Percentiles rank a stretch among this genome's conserved stretches.
Conservation (phyloP, 495 filamentous ascomycete genomes). For the Penicillium flavigenum region DNA sequence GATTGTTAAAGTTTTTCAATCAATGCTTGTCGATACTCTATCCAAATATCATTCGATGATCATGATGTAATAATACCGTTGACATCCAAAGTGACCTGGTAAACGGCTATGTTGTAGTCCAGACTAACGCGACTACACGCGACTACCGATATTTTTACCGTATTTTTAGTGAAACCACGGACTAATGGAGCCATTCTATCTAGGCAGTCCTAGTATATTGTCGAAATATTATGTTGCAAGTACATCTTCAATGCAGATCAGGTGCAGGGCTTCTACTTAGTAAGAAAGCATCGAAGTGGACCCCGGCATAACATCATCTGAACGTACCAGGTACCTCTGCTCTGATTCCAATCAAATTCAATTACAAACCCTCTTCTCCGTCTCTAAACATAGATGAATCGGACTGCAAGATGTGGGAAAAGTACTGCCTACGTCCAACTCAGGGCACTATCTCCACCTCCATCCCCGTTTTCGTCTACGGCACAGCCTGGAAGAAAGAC, state of each 20-base stretch:
- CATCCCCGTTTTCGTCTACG: constrained; percentile 67
- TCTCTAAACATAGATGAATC: constrained; percentile 24
- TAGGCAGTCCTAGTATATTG: too few relatives aligned
- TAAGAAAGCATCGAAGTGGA: neutral
- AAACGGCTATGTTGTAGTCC: neutral
- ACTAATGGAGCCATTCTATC: neutral
- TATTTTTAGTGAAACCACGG: neutral
- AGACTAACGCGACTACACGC: neutral
- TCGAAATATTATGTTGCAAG: too few relatives aligned
- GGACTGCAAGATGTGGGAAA: constrained; percentile 36
- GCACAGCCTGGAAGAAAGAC: constrained; percentile 87
- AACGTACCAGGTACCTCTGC: neutral
- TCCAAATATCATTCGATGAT: neutral
- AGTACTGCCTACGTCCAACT: constrained; percentile 34
- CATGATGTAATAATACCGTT: neutral
- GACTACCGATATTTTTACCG: neutral
- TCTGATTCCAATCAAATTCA: neutral
- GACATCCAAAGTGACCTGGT: neutral
- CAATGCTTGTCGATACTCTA: neutral
- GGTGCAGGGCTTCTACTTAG: neutral
- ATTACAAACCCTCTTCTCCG: neutral
- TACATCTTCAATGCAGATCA: too few relatives aligned
- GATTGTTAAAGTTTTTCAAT: neutral
- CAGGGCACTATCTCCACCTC: constrained; percentile 27
- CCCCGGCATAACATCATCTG: neutral